Evolutionary conservation across 192 early-diverging fungal species (phyloP), one percentile per base, ranked within the genome.

Genomic region (Borealophlyctis nickersoniae): DNA sequence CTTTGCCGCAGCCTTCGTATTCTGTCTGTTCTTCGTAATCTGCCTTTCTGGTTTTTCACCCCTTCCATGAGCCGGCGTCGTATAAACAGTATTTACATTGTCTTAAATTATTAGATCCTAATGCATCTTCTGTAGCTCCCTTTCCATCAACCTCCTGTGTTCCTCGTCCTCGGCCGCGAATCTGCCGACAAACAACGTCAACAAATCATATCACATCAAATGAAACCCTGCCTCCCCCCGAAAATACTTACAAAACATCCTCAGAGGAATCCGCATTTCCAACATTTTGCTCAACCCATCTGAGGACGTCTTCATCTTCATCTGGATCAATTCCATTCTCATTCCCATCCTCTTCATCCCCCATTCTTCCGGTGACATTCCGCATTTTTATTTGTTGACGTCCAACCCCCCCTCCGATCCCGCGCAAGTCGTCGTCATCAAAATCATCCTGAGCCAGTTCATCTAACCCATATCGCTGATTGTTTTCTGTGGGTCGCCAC

Each of bases 401-500:
- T n/a, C 48, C 61, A 33, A 28, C 49, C 24, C 26, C 35, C 23
- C 33, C 30, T 0, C 36, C 60, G 23, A 26, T 29, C 36, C 9
- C 50, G 36, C 51, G 39, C 22, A 60, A 57, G 49, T 67, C 62
- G 19, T 69, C 67, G 49, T 85, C 88, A 23, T 88, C 87, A 14
- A 77, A 80, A 4, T 83, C 78, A 30, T 88, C 87, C 30, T 84
- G 82, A 11, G 86, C 87, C 22, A 89, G 74, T 67, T 98, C 88
- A 49, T 95, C 91, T 30, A 98, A 79, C 27, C 92, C 90, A 71
- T 93, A 94, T 31, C 95, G 83, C 65, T 86, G 86, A 73, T 99
- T 99, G 61, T 95, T 89, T 29, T 77, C 76, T 0, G 94, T 97
- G 0, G 96, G 96, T 54, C 94, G 73, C 96, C 96, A 99, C 61